These are phyloP conservation scores for Periconia digitata DNA, from an alignment of 2,329 filamentous ascomycete genomes.

Conservation along the genomic window DNA sequence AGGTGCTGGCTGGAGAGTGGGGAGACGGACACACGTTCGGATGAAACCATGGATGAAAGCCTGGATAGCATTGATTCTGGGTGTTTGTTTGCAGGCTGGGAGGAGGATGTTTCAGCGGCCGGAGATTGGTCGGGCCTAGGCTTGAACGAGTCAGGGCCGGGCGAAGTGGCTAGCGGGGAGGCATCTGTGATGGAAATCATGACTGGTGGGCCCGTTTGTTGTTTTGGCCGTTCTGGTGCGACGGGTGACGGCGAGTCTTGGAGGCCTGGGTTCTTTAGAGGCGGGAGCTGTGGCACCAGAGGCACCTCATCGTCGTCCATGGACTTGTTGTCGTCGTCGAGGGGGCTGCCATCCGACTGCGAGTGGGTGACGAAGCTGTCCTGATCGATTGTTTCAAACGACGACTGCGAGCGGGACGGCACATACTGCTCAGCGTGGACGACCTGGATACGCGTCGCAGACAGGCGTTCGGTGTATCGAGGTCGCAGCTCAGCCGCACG, in stretches of 20 bases:
- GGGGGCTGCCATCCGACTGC: slow-evolving; percentile 25
- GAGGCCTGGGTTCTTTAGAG: slow-evolving; percentile 15
- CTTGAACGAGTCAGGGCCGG: slow-evolving; percentile 10
- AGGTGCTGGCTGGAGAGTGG: slow-evolving; percentile 26
- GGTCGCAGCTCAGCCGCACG: slow-evolving; percentile 9
- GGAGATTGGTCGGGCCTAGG: slow-evolving; percentile 15
- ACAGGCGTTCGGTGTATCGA: slow-evolving; percentile 17
- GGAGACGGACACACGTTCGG: slow-evolving; percentile 29
- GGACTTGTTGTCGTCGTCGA: slow-evolving; percentile 27
- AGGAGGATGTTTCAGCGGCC: slow-evolving; percentile 11
- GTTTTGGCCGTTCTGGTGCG: slow-evolving; percentile 7
- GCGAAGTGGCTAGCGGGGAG: slow-evolving; percentile 2
- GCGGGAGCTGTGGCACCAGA: slow-evolving; percentile 22
- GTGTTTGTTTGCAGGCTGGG: slow-evolving; percentile 24
- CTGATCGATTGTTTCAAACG: slow-evolving; percentile 35
- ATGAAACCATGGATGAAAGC: slow-evolving; percentile 40
- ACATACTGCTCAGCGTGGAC: slow-evolving; percentile 36
- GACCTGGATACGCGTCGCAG: slow-evolving; percentile 27
- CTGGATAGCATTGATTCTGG: slow-evolving; percentile 39
- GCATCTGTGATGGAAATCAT: slow-evolving; percentile 10
- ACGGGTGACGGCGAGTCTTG: slow-evolving; percentile 14
- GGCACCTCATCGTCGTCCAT: slow-evolving; percentile 29
- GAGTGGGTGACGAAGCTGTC: slow-evolving; percentile 27
- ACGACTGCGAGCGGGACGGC: slow-evolving; percentile 31
- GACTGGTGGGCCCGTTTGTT: slow-evolving; percentile 12